Percentiles rank a stretch among this genome's conserved stretches.
Evolutionary conservation across 2,329 filamentous ascomycete genomes (phyloP).

Genomic region (Penicillium oxalicum): DNA sequence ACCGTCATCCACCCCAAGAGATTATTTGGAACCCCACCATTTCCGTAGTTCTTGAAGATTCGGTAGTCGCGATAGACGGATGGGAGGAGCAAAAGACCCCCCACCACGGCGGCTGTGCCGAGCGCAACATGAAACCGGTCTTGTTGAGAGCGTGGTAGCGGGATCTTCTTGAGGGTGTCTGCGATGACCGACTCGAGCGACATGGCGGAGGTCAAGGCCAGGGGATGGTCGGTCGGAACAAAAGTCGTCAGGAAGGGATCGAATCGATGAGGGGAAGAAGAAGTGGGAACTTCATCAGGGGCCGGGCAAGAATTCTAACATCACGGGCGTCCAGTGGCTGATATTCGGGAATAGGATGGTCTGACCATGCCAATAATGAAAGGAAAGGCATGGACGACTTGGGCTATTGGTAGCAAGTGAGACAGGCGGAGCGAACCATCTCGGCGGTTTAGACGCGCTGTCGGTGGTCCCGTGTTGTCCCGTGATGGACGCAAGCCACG

Average conservation of each 20-base stretch:
- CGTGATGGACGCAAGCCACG: background rate
- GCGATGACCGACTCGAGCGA: background rate
- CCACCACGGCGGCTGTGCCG: conserved; percentile 13
- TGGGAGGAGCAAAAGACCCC: conserved; percentile 17
- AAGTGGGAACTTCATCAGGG: no score
- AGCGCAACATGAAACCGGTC: conserved; percentile 14
- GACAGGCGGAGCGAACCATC: background rate
- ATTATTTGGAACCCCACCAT: conserved; percentile 34
- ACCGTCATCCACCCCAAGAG: conserved; percentile 30
- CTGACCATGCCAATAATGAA: no score
- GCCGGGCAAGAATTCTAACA: no score
- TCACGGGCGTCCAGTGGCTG: no score
- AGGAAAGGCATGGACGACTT: no score
- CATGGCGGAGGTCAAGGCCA: conserved; percentile 3
- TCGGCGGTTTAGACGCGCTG: background rate
- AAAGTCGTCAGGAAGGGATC: no score
- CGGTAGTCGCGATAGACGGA: conserved; percentile 30
- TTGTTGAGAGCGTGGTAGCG: conserved; percentile 8
- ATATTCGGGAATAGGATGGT: no score
- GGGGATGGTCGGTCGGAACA: background rate
- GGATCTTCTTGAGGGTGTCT: conserved; percentile 2
- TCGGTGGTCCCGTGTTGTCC: no score
- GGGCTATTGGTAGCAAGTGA: no score
- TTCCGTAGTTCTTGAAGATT: conserved; percentile 33
- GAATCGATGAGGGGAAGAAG: no score